Conservation (phyloP, 495 filamentous ascomycete genomes). For the Aspergillus ostianus region DNA sequence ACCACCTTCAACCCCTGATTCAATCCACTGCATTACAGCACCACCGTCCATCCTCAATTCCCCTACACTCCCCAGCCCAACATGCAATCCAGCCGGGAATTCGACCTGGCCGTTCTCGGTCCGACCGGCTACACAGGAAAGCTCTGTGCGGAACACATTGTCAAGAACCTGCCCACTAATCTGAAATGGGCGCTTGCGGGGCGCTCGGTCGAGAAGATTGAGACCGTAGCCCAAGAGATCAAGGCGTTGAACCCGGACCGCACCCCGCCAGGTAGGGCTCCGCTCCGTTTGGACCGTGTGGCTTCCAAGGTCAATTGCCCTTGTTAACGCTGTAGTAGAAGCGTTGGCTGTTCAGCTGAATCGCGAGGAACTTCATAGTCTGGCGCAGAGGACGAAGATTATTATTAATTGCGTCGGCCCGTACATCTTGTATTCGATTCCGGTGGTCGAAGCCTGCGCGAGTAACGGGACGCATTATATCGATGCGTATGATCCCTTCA, state of each 20-base stretch:
- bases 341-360: slow-evolving; percentile 66
- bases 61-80: slow-evolving; percentile 12
- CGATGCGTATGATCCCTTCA: slow-evolving; percentile 53
- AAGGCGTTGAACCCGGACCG: slow-evolving; percentile 68
- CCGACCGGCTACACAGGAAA: slow-evolving; percentile 87
- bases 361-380: slow-evolving; percentile 56
- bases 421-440: slow-evolving; percentile 73
- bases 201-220: slow-evolving; percentile 71
- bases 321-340: slow-evolving; percentile 34
- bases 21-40: background rate
- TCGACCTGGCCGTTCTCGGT: slow-evolving; percentile 81
- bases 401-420: slow-evolving; percentile 86
- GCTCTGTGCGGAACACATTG: slow-evolving; percentile 73
- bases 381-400: slow-evolving; percentile 73
- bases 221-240: slow-evolving; percentile 62
- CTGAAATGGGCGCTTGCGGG: slow-evolving; percentile 91
- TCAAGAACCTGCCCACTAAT: slow-evolving; percentile 68
- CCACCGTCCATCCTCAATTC: background rate
- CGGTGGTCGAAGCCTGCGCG: slow-evolving; percentile 85
- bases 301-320: slow-evolving; percentile 8
- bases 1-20: too few relatives aligned
- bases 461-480: slow-evolving; percentile 87
- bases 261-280: slow-evolving; percentile 62
- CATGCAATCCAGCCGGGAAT: slow-evolving; percentile 56
- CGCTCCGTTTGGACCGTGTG: slow-evolving; percentile 7